These are phyloP conservation scores for Gossypioides kirkii DNA, from an alignment of 345 rosid genomes.

Conservation along the genomic window DNA sequence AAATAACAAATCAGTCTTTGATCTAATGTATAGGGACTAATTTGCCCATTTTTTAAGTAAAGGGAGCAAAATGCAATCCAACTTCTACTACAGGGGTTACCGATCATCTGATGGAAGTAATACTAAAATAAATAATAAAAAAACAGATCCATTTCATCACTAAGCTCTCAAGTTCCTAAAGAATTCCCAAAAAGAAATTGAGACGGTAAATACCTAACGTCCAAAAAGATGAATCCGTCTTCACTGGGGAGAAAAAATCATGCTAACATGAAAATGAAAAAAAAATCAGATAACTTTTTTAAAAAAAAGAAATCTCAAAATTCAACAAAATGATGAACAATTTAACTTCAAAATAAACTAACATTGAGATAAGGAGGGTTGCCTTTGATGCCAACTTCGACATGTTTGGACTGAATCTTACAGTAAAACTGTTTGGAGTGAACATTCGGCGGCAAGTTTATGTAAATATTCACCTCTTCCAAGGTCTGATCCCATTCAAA, in stretches of 20 bases:
- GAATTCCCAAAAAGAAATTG: neutral
- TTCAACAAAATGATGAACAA: neutral
- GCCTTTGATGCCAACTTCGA: constrained; percentile 93
- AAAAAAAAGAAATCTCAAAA: neutral
- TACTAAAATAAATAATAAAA: too few relatives aligned
- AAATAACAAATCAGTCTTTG: too few relatives aligned
- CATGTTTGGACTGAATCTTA: constrained; percentile 74
- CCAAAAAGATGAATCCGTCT: constrained; percentile 94
- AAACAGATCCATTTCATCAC: neutral
- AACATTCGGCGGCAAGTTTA: constrained; percentile 65
- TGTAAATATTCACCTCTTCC: constrained; percentile 80
- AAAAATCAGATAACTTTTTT: too few relatives aligned
- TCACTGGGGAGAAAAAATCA: constrained; percentile 67
- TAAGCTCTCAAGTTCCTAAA: neutral
- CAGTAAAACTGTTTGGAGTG: constrained; percentile 69
- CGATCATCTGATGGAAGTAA: too few relatives aligned
- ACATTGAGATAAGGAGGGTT: constrained; percentile 93
- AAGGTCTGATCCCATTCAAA: constrained; percentile 97
- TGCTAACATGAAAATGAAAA: constrained; percentile 37
- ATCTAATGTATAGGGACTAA: too few relatives aligned
- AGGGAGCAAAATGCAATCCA: too few relatives aligned
- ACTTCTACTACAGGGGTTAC: too few relatives aligned
- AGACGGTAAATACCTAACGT: constrained; percentile 51
- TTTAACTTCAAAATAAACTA: constrained; percentile 9
- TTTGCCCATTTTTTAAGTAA: too few relatives aligned